Percentiles rank a stretch among this genome's conserved stretches.
Conservation (phyloP, 495 filamentous ascomycete genomes). For the Tricharina praecox region DNA sequence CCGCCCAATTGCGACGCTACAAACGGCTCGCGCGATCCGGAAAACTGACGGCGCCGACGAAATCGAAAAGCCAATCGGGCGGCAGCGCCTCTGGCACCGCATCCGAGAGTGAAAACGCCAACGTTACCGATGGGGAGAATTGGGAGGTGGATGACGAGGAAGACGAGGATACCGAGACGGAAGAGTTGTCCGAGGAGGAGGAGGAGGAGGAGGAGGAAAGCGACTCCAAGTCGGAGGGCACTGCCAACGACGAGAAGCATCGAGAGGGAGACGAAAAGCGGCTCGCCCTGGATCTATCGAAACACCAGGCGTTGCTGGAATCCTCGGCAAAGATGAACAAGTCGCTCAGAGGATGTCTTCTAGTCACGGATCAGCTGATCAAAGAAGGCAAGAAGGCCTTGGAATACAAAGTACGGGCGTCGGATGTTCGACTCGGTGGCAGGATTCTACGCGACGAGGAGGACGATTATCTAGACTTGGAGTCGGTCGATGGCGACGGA, state of each 20-base stretch:
- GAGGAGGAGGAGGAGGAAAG: constrained; percentile 34
- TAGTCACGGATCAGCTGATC: constrained; percentile 78
- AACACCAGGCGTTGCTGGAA: constrained; percentile 70
- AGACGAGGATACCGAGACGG: constrained; percentile 29
- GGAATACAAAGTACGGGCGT: constrained; percentile 55
- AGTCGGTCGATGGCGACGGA: constrained; percentile 17
- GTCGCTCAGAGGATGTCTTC: constrained; percentile 70
- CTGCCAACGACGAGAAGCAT: constrained; percentile 14
- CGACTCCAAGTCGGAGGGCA: constrained; percentile 30
- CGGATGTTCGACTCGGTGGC: constrained; percentile 67
- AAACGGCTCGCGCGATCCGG: constrained; percentile 65
- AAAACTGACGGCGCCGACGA: too few relatives aligned
- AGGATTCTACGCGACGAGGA: constrained; percentile 57
- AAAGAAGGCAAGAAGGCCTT: constrained; percentile 73
- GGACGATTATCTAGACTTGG: constrained; percentile 34
- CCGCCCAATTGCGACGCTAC: constrained; percentile 68
- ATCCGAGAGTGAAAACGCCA: not conserved
- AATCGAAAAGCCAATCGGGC: too few relatives aligned
- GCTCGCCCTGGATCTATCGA: constrained; percentile 63
- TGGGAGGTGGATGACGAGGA: constrained; percentile 31
- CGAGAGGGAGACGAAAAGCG: constrained; percentile 50
- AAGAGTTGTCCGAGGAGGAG: constrained; percentile 29
- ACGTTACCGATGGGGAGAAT: constrained; percentile 14
- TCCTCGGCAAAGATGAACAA: constrained; percentile 91
- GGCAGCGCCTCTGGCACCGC: too few relatives aligned